A percentile compares a stretch with the other conserved stretches of the same genome.
These are phyloP conservation scores for Chaetomiaceae sp. DNA, from an alignment of 2,329 filamentous ascomycete species.

Conservation along the genomic window DNA sequence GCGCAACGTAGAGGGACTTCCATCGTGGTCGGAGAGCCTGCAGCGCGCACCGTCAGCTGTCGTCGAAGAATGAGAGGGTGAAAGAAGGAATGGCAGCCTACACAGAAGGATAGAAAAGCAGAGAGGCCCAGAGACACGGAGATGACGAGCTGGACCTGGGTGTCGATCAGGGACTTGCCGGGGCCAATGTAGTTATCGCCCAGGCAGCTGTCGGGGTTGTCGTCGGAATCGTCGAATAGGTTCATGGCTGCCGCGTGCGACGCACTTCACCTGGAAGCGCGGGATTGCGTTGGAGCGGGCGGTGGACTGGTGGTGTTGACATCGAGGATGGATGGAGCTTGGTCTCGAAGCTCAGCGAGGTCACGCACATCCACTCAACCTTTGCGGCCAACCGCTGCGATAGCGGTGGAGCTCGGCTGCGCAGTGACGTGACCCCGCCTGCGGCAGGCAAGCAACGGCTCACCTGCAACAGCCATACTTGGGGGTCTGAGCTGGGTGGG, in stretches of 20 bases:
- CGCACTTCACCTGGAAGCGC: constrained; percentile 6
- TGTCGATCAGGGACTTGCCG: constrained; percentile 38
- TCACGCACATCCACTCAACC: background rate
- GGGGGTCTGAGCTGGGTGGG: too few species aligned
- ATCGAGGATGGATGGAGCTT: background rate
- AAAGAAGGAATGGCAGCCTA: constrained; percentile 36
- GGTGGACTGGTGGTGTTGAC: background rate
- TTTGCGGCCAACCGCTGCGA: too few species aligned
- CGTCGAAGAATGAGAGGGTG: background rate
- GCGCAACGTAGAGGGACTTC: constrained; percentile 83
- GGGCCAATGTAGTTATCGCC: constrained; percentile 32
- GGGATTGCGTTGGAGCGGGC: background rate
- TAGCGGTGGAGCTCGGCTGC: too few species aligned
- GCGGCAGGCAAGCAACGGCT: too few species aligned
- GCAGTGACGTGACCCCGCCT: too few species aligned
- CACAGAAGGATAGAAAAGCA: constrained; percentile 74
- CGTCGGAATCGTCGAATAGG: constrained; percentile 18
- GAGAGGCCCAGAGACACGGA: constrained; percentile 65
- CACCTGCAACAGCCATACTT: too few species aligned
- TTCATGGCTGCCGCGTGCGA: constrained; percentile 22
- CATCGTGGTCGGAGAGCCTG: constrained; percentile 85
- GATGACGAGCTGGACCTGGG: constrained; percentile 64
- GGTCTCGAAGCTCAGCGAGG: background rate
- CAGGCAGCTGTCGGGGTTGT: constrained; percentile 22
- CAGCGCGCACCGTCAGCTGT: background rate